These are phyloP conservation scores for Dothistroma septosporum DNA, from an alignment of 2,329 filamentous ascomycete genomes.

Conservation along the genomic window DNA sequence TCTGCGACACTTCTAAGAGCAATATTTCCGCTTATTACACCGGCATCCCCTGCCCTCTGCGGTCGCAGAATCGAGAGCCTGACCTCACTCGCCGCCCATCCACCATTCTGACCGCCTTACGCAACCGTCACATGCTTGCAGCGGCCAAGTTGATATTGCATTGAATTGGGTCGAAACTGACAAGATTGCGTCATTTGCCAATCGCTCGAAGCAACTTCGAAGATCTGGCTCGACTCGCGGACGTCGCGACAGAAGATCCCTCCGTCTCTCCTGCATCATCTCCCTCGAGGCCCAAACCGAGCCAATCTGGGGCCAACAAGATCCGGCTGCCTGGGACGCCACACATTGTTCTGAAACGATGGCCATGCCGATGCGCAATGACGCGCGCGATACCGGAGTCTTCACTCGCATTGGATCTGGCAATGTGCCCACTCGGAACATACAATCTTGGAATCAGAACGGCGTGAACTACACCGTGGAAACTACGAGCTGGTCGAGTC, in stretches of 20 bases:
- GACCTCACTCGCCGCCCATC: neutral
- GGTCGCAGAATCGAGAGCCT: neutral
- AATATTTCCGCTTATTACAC: neutral
- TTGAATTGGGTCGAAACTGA: neutral
- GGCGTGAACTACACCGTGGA: conserved; percentile 29
- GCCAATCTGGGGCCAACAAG: neutral
- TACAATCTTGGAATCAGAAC: conserved; percentile 29
- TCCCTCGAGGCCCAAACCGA: neutral
- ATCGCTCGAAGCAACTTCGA: neutral
- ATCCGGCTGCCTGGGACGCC: neutral
- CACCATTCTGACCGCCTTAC: neutral
- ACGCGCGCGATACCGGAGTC: conserved; percentile 12
- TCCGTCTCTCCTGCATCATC: neutral
- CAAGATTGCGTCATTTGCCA: neutral
- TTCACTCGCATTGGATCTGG: conserved; percentile 16
- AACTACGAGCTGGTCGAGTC: conserved; percentile 25
- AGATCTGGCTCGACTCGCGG: conserved; percentile 1
- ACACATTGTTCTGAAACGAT: neutral
- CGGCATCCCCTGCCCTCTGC: neutral
- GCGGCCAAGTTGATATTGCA: neutral
- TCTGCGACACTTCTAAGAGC: neutral
- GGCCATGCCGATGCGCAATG: conserved; percentile 10
- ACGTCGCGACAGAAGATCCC: neutral
- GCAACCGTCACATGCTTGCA: neutral
- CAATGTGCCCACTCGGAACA: conserved; percentile 9